Base-by-base conservation (phyloP, 78 protist genomes). In the Dictyostelium brefeldianum region DNA sequence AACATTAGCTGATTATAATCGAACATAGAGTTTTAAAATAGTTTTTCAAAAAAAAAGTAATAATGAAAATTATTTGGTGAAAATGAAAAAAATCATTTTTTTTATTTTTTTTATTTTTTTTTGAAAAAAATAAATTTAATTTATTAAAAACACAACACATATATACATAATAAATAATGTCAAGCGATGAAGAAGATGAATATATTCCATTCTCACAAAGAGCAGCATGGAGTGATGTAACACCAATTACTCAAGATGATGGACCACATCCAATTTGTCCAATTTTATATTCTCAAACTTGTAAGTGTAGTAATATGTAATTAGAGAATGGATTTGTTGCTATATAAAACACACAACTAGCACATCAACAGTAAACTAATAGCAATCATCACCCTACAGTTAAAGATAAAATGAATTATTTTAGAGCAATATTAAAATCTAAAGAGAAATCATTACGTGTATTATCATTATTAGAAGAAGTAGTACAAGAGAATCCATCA, bases 211-310 rank as follows among this genome's bases (percentile, higher is more conserved):
- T 77, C 59, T 43, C 78, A n/a, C 59, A 96, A 20, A 75, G 97
- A 54, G 57, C 57, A 27, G 97, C 96, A 47, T 97, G 98, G 98
- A 73, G 25, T 5, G 99, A 98, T 69, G 96, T 98, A 18, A 29
- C 1, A 47, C 99, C 99, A 3, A 18, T 97, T 1, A 54, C 56
- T 53, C 98, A 96, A 82, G 96, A 96, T 74, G 98, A 98, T 43
- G 98, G 98, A 1, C 95, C 83, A 10, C 94, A 75, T 20, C 98
- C 99, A 11, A 97, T 98, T 15, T 90, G 91, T 12, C 93, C 96
- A 17, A 98, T 98, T 48, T 91, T 81, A 1, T 97, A 97, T 80
- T 15, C 82, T 0, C 92, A 65, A 9, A 81, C 48, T 11, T 98
- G 98, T 97, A 74, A 6, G 93, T 79, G 89, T 78, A 6, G 5